Percentiles rank a stretch among this genome's conserved stretches.
phyloP scores from a whole-genome alignment of 768 basidiomycete genomes.

The Serpula lacrymans region DNA sequence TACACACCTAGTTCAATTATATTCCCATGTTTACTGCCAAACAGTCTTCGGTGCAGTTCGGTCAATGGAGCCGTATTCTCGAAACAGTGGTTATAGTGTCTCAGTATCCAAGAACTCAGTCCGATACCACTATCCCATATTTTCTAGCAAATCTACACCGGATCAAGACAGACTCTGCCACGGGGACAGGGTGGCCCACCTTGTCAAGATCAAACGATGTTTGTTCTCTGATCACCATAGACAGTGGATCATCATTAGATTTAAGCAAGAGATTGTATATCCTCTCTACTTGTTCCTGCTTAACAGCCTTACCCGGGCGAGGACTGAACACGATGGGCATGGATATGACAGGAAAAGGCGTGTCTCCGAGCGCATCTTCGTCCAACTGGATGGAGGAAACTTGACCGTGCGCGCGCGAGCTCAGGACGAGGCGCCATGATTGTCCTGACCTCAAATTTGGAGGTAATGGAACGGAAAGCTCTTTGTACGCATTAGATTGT shows the following conservation, averaged over 20 bases:
- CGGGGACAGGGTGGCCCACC: conserved; percentile 40
- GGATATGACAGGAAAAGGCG: conserved; percentile 62
- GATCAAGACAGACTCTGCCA: conserved; percentile 2
- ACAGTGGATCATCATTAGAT: conserved; percentile 16
- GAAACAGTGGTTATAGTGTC: conserved; percentile 19
- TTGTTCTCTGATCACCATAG: conserved; percentile 65
- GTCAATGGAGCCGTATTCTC: conserved; percentile 6
- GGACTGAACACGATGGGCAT: conserved; percentile 55
- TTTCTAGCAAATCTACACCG: conserved; percentile 57
- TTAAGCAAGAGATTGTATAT: conserved; percentile 40
- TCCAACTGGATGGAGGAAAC: conserved; percentile 40
- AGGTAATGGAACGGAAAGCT: conserved; percentile 66
- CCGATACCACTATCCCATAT: conserved; percentile 95
- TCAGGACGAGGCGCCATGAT: conserved; percentile 64
- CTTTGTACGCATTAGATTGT: conserved; percentile 66
- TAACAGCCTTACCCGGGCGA: conserved; percentile 32
- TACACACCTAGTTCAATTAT: conserved; percentile 71
- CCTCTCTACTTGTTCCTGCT: conserved; percentile 69
- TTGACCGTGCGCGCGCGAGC: conserved; percentile 27
- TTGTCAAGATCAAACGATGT: conserved; percentile 93
- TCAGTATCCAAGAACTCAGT: conserved; percentile 72
- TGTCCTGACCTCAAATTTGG: conserved; percentile 47
- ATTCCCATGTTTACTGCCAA: conserved; percentile 34
- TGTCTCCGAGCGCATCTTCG: conserved; percentile 36
- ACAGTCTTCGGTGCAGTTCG: conserved; percentile 34